Evolutionary conservation across 2,329 filamentous ascomycete genomes (phyloP).

Genomic region (Grosmannia huntii): DNA sequence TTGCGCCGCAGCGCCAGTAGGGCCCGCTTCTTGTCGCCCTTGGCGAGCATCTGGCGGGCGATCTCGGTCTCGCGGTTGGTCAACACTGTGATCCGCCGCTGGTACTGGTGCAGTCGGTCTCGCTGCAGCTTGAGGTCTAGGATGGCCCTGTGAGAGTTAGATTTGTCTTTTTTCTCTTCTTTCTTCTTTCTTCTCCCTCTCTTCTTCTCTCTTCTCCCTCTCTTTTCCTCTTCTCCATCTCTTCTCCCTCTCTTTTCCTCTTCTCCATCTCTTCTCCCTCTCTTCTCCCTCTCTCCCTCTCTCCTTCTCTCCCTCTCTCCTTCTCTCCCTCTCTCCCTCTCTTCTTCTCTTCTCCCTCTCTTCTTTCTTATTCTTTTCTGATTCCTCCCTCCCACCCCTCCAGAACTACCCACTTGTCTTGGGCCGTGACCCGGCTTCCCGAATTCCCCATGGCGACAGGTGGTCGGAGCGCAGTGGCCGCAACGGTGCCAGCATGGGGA

Average conservation of each 20-base stretch:
- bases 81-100: conserved; percentile 74
- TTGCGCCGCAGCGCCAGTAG: conserved; percentile 83
- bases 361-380: neutral
- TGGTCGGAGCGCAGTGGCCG: neutral
- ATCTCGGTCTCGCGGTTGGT: conserved; percentile 81
- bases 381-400: neutral
- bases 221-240: neutral
- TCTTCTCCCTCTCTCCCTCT: neutral
- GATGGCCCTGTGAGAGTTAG: conserved; percentile 55
- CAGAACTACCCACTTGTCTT: conserved; percentile 60
- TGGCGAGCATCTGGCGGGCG: conserved; percentile 67
- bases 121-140: conserved; percentile 96
- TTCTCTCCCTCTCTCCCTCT: neutral
- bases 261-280: neutral
- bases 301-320: neutral
- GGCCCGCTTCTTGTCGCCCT: conserved; percentile 68
- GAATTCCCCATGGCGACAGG: conserved; percentile 36
- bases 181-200: neutral
- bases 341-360: too few species aligned
- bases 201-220: neutral
- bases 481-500: neutral
- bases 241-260: too few species aligned
- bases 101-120: conserved; percentile 94
- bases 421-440: conserved; percentile 47
- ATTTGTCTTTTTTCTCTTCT: neutral